Evolutionary conservation across 129 eudicot genomes (phyloP).

Genomic region (Flaveria robusta): DNA sequence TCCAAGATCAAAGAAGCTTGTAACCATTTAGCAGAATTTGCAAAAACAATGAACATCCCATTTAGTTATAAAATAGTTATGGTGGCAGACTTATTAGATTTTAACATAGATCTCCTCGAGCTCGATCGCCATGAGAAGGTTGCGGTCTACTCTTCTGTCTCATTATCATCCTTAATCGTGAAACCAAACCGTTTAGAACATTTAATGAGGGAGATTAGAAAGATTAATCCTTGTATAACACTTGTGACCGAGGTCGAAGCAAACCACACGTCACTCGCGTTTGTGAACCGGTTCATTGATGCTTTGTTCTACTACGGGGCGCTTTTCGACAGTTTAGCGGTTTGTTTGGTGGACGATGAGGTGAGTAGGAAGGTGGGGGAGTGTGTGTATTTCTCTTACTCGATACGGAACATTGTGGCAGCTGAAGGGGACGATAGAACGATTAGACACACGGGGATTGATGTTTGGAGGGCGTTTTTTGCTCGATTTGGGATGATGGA

Average conservation of each 20-base stretch:
- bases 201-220: conserved; percentile 43
- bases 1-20: conserved; percentile 22
- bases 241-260: conserved; percentile 52
- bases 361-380: conserved; percentile 33
- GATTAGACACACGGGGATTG: conserved; percentile 38
- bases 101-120: conserved; percentile 33
- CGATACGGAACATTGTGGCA: conserved; percentile 47
- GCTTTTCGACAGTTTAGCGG: conserved; percentile 40
- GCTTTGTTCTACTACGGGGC: conserved; percentile 56
- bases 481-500: conserved; percentile 47
- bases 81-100: conserved; percentile 44
- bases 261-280: conserved; percentile 41
- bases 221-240: conserved; percentile 43
- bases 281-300: conserved; percentile 52
- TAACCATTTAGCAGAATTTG: conserved; percentile 36
- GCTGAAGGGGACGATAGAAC: conserved; percentile 57
- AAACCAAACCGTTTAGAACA: conserved; percentile 41
- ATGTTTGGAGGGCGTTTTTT: conserved; percentile 54
- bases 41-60: conserved; percentile 37
- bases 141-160: conserved; percentile 37
- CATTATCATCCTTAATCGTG: conserved; percentile 31
- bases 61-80: conserved; percentile 46
- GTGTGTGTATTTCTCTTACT: conserved; percentile 23
- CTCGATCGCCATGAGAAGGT: conserved; percentile 44
- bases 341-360: conserved; percentile 42